phyloP scores from a whole-genome alignment of 1,284 basidiomycete species.

The Violaceomyces palustris region DNA sequence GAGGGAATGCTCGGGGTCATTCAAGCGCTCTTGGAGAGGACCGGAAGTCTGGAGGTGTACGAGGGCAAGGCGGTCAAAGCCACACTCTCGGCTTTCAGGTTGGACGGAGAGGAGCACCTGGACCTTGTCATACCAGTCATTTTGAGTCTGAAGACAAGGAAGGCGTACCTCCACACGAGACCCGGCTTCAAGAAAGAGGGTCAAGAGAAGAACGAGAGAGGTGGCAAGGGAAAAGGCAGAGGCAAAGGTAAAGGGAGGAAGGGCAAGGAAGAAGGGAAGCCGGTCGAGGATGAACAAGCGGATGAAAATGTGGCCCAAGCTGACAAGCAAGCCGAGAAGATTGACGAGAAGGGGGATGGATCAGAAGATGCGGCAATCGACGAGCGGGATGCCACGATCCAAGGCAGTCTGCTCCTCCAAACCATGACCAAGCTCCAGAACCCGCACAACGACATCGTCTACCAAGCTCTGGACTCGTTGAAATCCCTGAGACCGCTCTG shows the following conservation, averaged over 20 bases:
- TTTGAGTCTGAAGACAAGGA: slow-evolving; percentile 22
- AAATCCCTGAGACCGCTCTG: no score
- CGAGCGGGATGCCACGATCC: slow-evolving; percentile 14
- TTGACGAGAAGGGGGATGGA: background rate
- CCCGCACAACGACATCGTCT: slow-evolving; percentile 13
- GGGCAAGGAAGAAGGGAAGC: slow-evolving; percentile 1
- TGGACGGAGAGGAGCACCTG: slow-evolving; percentile 3
- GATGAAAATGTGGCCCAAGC: slow-evolving; percentile 14
- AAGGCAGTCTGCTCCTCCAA: slow-evolving; percentile 46
- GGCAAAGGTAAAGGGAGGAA: slow-evolving; percentile 7
- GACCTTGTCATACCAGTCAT: slow-evolving; percentile 20
- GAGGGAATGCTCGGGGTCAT: slow-evolving; percentile 4
- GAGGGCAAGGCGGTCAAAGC: background rate
- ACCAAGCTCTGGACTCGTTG: slow-evolving; percentile 13
- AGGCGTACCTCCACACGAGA: slow-evolving; percentile 24
- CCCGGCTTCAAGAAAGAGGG: no score
- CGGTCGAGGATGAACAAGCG: background rate
- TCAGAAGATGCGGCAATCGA: slow-evolving; percentile 2
- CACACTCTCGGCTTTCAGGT: slow-evolving; percentile 4
- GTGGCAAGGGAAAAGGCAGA: no score
- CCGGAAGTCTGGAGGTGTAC: background rate
- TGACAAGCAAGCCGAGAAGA: background rate
- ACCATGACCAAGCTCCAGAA: slow-evolving; percentile 22
- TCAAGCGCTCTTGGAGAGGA: slow-evolving; percentile 5
- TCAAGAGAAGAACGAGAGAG: no score